Base-by-base conservation (phyloP, 179 eudicot species). In the Amaranthus tricolor region DNA sequence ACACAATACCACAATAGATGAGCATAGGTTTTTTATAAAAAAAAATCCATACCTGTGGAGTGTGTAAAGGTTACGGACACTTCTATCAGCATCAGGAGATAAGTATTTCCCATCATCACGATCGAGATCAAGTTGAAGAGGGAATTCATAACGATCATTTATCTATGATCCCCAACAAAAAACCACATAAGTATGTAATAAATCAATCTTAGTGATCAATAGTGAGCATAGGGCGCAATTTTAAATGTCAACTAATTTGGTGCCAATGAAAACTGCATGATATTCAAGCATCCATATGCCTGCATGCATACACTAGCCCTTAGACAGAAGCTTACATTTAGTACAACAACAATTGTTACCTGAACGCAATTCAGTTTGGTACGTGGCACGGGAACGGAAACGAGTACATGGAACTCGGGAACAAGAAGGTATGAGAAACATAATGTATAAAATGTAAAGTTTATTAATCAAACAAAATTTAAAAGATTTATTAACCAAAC, bases 81-180 rank as follows among this genome's bases (percentile, higher is more conserved):
- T 80, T 78, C 81, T 76, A 80, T 85, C 86, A 45, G 88, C 86
- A 59, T 85, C 86, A 15, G 88, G 88, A 76, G 88, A 85, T 61
- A 85, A 60, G 81, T 85, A 85, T 68, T 76, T 85, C 55, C 88
- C 88, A 74, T 85, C 56, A 40, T 85, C 88, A 53, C 79, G 88
- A 77, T 85, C 88, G 19, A 85, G 86, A 77, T 85, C 88, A 67
- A 85, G 88, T 79, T 85, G 74, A 56, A 85, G 86, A 80, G 88
- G 88, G 53, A 85, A 85, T 76, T 85, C 88, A 76, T 85, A 85
- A 31, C 88, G 88, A 71, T 85, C 88, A 71, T 85, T 85, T 77
- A 85, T 85, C 88, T 85, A 81, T 45, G 47, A 10, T 44, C 60
- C 52, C 68, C 16, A 52, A 62, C 5, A 56, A 19, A 15, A 69